phyloP scores from a whole-genome alignment of 257 asterid species.

The Lycium ferocissimum region DNA sequence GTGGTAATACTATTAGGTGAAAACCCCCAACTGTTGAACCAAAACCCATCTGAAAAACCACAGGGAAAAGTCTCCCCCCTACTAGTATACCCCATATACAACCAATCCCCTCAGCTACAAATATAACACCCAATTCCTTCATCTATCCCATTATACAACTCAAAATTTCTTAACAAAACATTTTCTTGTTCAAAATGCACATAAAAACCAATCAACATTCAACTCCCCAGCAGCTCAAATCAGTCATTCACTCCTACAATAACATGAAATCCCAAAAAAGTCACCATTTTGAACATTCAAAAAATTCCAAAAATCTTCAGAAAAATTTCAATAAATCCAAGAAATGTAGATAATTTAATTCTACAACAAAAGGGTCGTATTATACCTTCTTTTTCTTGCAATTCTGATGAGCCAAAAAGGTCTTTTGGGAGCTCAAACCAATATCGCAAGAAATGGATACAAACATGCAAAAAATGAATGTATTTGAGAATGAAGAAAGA shows the following conservation, averaged over 20 bases:
- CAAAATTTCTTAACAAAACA: conserved; percentile 9
- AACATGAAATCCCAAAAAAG: not conserved
- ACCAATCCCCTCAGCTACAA: conserved; percentile 36
- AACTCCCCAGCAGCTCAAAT: conserved; percentile 26
- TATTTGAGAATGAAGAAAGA: not conserved
- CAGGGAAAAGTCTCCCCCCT: conserved; percentile 37
- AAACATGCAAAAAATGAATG: conserved; percentile 52
- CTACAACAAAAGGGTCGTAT: not conserved
- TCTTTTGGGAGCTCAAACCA: not conserved
- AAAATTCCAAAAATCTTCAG: not conserved
- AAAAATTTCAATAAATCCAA: not conserved
- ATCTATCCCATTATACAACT: conserved; percentile 50
- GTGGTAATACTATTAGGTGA: conserved; percentile 56
- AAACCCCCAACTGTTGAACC: conserved; percentile 53
- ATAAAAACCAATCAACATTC: conserved; percentile 28
- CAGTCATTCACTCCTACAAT: conserved; percentile 14
- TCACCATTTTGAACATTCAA: not conserved
- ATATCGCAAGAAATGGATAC: not conserved
- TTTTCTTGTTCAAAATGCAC: conserved; percentile 12
- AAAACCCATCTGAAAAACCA: conserved; percentile 79
- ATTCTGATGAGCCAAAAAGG: not conserved
- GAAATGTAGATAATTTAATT: not conserved
- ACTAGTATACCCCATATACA: conserved; percentile 58
- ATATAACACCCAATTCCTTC: conserved; percentile 42
- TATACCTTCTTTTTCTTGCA: conserved; percentile 22